Percentiles rank a stretch among this genome's conserved stretches.
Evolutionary conservation across 179 eudicot genomes (phyloP).

Genomic region (Beta corolliflora): DNA sequence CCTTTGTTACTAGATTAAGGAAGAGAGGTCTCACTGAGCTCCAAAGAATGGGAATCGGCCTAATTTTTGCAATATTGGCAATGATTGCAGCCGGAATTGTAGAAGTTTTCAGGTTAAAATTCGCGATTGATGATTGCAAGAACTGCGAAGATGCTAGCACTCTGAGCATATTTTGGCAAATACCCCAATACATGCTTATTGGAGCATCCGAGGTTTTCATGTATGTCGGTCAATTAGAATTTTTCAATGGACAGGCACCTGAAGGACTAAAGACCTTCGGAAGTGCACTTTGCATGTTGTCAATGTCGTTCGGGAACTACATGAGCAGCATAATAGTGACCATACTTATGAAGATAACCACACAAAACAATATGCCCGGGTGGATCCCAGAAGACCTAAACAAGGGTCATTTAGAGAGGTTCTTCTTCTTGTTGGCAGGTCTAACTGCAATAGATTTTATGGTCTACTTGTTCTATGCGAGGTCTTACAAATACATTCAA

Average conservation of each 20-base stretch:
- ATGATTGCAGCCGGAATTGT: slow-evolving; percentile 68
- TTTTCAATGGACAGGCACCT: slow-evolving; percentile 72
- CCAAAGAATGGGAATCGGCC: slow-evolving; percentile 73
- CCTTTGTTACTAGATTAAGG: slow-evolving; percentile 41
- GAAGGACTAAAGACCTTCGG: slow-evolving; percentile 78
- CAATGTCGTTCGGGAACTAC: slow-evolving; percentile 72
- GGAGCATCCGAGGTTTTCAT: slow-evolving; percentile 85
- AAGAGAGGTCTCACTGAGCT: slow-evolving; percentile 59
- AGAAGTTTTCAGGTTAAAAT: slow-evolving; percentile 49
- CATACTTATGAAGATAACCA: slow-evolving; percentile 59
- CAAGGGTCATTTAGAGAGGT: slow-evolving; percentile 60
- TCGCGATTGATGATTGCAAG: slow-evolving; percentile 30
- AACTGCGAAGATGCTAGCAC: slow-evolving; percentile 40
- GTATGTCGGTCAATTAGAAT: slow-evolving; percentile 82
- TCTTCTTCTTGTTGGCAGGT: slow-evolving; percentile 54
- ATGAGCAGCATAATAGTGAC: slow-evolving; percentile 66
- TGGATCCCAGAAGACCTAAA: slow-evolving; percentile 80
- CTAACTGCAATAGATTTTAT: slow-evolving; percentile 50
- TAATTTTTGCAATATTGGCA: slow-evolving; percentile 55
- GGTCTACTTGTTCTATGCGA: slow-evolving; percentile 51
- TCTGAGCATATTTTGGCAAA: slow-evolving; percentile 72
- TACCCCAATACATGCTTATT: slow-evolving; percentile 73
- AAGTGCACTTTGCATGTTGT: slow-evolving; percentile 81
- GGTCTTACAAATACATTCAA: slow-evolving; percentile 48
- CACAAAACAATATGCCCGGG: slow-evolving; percentile 48